phyloP scores from a whole-genome alignment of 176 grass and related monocot genomes.

The Zizania latifolia region DNA sequence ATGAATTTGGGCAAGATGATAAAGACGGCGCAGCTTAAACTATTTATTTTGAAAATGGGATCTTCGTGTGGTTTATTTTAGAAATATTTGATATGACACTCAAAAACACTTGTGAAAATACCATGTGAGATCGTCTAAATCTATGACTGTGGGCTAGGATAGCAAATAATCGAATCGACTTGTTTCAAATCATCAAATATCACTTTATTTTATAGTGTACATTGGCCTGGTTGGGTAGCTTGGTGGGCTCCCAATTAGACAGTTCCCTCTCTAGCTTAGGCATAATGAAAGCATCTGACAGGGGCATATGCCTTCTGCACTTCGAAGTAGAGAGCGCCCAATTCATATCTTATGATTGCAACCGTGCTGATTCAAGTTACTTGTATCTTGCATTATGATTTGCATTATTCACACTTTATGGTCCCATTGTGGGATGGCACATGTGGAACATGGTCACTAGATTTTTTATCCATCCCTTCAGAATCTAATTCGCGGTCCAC shows the following conservation, averaged over 20 bases:
- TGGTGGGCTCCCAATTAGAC: not conserved
- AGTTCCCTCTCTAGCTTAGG: not conserved
- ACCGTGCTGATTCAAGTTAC: not conserved
- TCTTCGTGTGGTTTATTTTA: too few species aligned
- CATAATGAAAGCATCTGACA: not conserved
- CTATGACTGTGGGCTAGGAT: too few species aligned
- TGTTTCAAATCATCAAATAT: too few species aligned
- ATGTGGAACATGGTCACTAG: not conserved
- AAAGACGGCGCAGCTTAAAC: not conserved
- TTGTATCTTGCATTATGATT: not conserved
- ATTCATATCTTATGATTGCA: slow-evolving; percentile 12
- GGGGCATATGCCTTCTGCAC: not conserved
- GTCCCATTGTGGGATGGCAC: not conserved
- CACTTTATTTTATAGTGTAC: not conserved
- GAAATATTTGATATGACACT: too few species aligned
- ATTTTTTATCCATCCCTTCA: not conserved
- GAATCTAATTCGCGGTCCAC: not conserved
- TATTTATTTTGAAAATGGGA: slow-evolving; percentile 3
- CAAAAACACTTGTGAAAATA: too few species aligned
- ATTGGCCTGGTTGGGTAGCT: not conserved
- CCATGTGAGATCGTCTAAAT: too few species aligned
- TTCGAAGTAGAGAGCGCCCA: not conserved
- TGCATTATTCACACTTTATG: not conserved
- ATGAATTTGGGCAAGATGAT: not conserved
- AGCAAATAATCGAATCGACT: too few species aligned